Base-by-base conservation (phyloP, 2,329 filamentous ascomycete species). In the Pestalotiopsis sp. region DNA sequence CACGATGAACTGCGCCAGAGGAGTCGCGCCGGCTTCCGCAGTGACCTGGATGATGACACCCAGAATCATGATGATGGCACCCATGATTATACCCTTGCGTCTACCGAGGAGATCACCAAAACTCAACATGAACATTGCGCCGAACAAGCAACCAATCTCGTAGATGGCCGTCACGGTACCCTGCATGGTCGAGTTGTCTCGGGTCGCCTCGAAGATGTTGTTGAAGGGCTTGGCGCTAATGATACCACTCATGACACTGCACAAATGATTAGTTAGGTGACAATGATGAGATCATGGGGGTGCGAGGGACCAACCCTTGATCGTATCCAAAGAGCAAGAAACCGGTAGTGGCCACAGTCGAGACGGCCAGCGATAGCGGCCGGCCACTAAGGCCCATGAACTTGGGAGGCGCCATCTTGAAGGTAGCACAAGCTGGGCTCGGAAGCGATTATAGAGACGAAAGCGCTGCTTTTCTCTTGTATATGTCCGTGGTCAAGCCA, bases 291-390 rank as follows among this genome's bases (percentile, higher is more conserved):
- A 27, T n/a, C 13, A 27, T 66, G 60, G 58, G 66, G 56, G 65
- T 61, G 14, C 7, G 20, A 36, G 39, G 14, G 13, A 76, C 80
- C 72, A 74, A 83, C 81, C 81, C 82, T 77, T 84, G 87, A 69
- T 88, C 86, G 74, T 88, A 88, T 68, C 86, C 86, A 70, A 88
- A 88, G n/a, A 88, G 82, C 36, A 90, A 76, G 80, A 90, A 90
- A 25, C 87, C 89, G 64, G 87, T 89, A 0, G 89, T 91, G 3
- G 89, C 88, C 31, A 91, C 84, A n/a, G 85, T 84, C 1, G 90
- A 90, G 61, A 92, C 84, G 52, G 85, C 81, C 70, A 90, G 73
- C 20, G 85, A 87, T 66, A 92, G 82, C 49, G 80, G 81, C 72
- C 82, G 83, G 76, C 90, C 90, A 45, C 85, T 86, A 69, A 91